Evolutionary conservation across 495 filamentous ascomycete genomes (phyloP).

Genomic region (Venustampulla echinocandica): DNA sequence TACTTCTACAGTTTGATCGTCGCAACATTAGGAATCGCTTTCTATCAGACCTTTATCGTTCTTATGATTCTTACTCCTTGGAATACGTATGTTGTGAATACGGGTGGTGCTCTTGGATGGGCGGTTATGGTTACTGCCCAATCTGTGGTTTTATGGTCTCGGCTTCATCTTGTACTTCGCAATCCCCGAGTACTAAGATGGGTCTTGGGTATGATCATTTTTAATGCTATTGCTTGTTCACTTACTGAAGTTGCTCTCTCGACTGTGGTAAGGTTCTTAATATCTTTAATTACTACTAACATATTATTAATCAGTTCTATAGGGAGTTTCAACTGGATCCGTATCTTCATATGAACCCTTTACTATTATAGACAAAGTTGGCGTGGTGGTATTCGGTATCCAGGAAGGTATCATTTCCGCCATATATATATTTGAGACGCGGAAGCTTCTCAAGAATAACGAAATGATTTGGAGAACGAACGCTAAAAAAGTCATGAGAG

Average conservation of each 20-base stretch:
- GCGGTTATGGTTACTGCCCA: not conserved
- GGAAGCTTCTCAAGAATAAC: slow-evolving; percentile 40
- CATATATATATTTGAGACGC: slow-evolving; percentile 48
- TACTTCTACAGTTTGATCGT: not conserved
- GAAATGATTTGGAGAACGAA: too few relatives aligned
- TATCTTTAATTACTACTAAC: slow-evolving; percentile 7
- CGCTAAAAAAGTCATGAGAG: slow-evolving; percentile 31
- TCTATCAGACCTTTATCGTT: not conserved
- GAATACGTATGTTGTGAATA: not conserved
- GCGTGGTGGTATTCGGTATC: slow-evolving; percentile 47
- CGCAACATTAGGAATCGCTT: not conserved
- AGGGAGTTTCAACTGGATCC: too few relatives aligned
- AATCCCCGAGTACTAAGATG: not conserved
- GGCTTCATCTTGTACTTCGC: not conserved
- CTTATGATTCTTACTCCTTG: not conserved
- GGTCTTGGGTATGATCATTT: not conserved
- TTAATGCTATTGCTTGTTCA: not conserved
- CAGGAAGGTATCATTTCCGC: slow-evolving; percentile 51
- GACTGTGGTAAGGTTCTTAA: too few relatives aligned
- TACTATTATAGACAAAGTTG: slow-evolving; percentile 47
- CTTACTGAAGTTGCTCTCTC: too few relatives aligned
- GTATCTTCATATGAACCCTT: slow-evolving; percentile 35
- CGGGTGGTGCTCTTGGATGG: not conserved
- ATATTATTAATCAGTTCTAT: too few relatives aligned
- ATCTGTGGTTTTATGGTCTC: not conserved